A percentile compares a stretch with the other conserved stretches of the same genome.
Conservation (phyloP, 192 early-diverging fungal genomes). For the Gamsiella multidivaricata region DNA sequence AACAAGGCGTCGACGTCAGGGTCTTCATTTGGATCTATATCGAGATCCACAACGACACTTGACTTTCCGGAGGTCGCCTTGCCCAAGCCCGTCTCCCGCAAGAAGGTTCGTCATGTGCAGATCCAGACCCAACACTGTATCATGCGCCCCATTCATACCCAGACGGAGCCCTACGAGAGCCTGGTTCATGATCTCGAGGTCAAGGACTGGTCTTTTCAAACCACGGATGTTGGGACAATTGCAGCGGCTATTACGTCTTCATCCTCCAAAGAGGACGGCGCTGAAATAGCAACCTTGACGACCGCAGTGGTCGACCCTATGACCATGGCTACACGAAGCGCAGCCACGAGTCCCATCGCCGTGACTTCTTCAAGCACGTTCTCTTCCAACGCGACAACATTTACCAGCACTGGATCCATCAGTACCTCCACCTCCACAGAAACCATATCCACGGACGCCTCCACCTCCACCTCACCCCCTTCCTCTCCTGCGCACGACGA, state of each 20-base stretch:
- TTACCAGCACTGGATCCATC: conserved; percentile 1
- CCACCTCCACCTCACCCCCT: not conserved
- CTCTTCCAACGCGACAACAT: conserved; percentile 16
- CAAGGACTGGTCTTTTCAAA: conserved; percentile 18
- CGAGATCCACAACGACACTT: conserved; percentile 1
- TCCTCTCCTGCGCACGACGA: no score
- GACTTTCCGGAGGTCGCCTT: conserved; percentile 35
- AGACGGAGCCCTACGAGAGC: conserved; percentile 28
- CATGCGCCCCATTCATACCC: conserved; percentile 44
- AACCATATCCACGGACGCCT: not conserved
- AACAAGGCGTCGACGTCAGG: not conserved
- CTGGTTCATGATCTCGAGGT: conserved; percentile 28
- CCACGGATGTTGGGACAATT: conserved; percentile 10
- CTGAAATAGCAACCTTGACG: not conserved
- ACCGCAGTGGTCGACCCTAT: not conserved
- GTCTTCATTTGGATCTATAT: not conserved
- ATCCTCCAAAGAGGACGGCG: not conserved
- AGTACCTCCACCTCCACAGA: not conserved
- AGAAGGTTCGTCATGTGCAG: conserved; percentile 52
- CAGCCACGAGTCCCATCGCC: not conserved
- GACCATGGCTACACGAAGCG: not conserved
- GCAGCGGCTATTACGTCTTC: not conserved
- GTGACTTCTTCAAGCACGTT: not conserved
- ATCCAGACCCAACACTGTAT: conserved; percentile 51
- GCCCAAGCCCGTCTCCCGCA: conserved; percentile 39